These are phyloP conservation scores for Ceratopteris richardii DNA, from an alignment of 75 land plant species.

Conservation along the genomic window DNA sequence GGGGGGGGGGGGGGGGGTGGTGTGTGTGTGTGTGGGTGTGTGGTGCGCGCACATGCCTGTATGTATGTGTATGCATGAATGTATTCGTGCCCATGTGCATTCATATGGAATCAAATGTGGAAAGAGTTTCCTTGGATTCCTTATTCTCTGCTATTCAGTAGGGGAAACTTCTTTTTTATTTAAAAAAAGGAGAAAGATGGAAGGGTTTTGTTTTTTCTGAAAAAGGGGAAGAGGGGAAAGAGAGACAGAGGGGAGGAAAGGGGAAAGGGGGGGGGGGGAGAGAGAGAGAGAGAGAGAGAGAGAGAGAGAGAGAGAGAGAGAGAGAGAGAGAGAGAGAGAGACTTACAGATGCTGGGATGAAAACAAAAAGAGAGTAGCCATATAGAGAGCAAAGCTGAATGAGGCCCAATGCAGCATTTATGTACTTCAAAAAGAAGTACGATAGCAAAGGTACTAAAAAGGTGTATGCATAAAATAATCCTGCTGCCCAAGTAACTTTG, in stretches of 20 bases:
- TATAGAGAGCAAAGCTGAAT: conserved; percentile 34
- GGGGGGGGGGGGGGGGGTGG: too few species aligned
- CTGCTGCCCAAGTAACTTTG: conserved; percentile 34
- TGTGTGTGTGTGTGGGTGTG: too few species aligned
- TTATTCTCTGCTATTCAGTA: too few species aligned
- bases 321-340: neutral
- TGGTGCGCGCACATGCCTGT: too few species aligned
- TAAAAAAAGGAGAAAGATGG: too few species aligned
- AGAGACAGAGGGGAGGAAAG: too few species aligned
- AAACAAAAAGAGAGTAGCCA: conserved; percentile 35
- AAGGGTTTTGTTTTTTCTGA: too few species aligned
- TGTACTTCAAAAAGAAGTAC: conserved; percentile 31
- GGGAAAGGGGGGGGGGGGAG: neutral
- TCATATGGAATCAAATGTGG: too few species aligned
- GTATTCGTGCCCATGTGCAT: too few species aligned
- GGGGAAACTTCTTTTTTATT: too few species aligned
- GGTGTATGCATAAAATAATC: conserved; percentile 30
- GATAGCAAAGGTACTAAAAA: conserved; percentile 23
- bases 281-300: conserved; percentile 1
- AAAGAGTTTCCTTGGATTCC: too few species aligned
- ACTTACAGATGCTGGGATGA: conserved; percentile 18
- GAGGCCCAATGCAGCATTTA: conserved; percentile 25
- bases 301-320: neutral
- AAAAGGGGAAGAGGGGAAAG: neutral
- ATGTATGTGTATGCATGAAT: too few species aligned